A percentile compares a stretch with the other conserved stretches of the same genome.
Evolutionary conservation across 176 grass and related monocot genomes (phyloP).

Genomic region (Puccinellia tenuiflora): DNA sequence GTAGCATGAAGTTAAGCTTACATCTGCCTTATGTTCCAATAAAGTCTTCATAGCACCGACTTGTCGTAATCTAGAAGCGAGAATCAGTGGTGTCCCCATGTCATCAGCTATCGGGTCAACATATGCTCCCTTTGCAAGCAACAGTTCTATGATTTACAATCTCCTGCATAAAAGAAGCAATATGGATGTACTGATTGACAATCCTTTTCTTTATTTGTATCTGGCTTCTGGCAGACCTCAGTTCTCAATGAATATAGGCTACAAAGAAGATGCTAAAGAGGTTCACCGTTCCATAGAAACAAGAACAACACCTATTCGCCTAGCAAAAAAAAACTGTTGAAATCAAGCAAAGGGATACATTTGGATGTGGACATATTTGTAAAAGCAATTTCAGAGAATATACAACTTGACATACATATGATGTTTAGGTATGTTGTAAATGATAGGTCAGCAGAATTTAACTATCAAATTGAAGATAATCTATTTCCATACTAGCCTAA

Average conservation of each 20-base stretch:
- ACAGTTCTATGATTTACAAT: conserved; percentile 6
- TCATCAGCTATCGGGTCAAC: conserved; percentile 5
- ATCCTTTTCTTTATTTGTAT: not conserved
- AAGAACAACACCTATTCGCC: not conserved
- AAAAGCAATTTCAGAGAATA: not conserved
- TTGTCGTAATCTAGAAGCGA: not conserved
- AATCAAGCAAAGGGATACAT: not conserved
- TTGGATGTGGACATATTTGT: not conserved
- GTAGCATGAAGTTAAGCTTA: not conserved
- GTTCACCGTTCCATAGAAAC: not conserved
- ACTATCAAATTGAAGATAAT: not conserved
- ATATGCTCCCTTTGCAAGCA: conserved; percentile 19
- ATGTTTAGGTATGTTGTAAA: not conserved
- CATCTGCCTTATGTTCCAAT: conserved; percentile 26
- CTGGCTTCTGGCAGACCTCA: not conserved
- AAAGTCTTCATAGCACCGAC: conserved; percentile 4
- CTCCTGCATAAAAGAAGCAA: not conserved
- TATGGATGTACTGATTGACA: not conserved
- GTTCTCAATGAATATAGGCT: not conserved
- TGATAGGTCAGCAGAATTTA: not conserved
- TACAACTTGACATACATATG: not conserved
- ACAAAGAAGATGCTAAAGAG: not conserved
- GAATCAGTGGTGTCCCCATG: conserved; percentile 12
- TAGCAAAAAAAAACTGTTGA: not conserved
- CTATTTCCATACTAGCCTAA: not conserved